Evolutionary conservation across 352 stramenopile genomes (phyloP).

Genomic region (Phytophthora constricta): DNA sequence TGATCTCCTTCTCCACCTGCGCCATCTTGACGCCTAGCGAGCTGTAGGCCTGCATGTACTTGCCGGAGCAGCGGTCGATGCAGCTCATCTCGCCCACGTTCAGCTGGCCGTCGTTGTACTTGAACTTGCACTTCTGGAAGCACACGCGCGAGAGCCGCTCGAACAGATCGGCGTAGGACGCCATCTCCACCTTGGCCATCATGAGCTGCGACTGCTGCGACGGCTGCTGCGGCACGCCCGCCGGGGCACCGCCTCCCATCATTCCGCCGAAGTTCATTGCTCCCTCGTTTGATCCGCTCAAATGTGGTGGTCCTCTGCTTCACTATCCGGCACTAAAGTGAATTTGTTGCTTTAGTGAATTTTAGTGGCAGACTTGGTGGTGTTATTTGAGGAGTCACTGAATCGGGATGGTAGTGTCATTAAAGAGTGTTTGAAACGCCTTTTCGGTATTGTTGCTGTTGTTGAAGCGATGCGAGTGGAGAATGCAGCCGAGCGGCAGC

Average conservation of each 20-base stretch:
- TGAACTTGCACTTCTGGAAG: conserved; percentile 96
- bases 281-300: conserved; percentile 2
- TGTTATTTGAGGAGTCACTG: no score
- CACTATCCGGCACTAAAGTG: no score
- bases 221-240: conserved; percentile 52
- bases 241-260: conserved; percentile 60
- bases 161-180: conserved; percentile 91
- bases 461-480: conserved; percentile 63
- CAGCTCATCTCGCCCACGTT: conserved; percentile 98
- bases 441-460: no score
- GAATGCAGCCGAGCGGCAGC: conserved; percentile 43
- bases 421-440: no score
- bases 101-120: conserved; percentile 96
- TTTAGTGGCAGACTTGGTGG: not conserved
- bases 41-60: conserved; percentile 98
- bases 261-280: conserved; percentile 83
- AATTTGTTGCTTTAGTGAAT: no score
- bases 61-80: conserved; percentile 97
- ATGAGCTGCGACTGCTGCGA: conserved; percentile 83
- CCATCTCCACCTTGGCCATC: conserved; percentile 93
- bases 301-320: conserved; percentile 6
- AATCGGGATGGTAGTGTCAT: no score
- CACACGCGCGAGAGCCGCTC: conserved; percentile 92
- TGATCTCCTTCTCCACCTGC: conserved; percentile 94
- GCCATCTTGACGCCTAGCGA: conserved; percentile 95